Percentiles rank a stretch among this genome's conserved stretches.
phyloP scores from a whole-genome alignment of 306 rosid species.

The Carpinus fangiana region DNA sequence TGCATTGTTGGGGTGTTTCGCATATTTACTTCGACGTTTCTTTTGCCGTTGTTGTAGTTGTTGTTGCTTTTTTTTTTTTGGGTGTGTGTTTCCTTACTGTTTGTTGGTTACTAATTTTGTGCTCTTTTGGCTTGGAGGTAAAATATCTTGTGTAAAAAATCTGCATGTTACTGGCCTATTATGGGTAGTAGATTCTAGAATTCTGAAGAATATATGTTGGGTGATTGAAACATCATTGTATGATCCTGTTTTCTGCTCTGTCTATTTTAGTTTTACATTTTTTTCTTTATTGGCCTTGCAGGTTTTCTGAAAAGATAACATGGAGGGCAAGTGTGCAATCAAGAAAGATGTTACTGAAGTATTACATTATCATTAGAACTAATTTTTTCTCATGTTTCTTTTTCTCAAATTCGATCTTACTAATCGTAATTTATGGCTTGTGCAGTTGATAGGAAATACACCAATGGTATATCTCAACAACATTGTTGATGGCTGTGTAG shows the following conservation, averaged over 20 bases:
- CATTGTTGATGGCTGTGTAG: slow-evolving; percentile 68
- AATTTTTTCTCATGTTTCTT: not conserved
- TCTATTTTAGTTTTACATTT: not conserved
- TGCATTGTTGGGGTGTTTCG: not conserved
- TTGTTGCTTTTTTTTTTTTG: not conserved
- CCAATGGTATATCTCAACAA: slow-evolving; percentile 77
- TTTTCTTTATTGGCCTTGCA: not conserved
- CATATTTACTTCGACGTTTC: not conserved
- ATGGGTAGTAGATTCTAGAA: not conserved
- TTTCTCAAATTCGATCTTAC: slow-evolving; percentile 36
- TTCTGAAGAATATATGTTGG: not conserved
- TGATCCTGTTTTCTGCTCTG: not conserved
- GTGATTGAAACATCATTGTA: not conserved
- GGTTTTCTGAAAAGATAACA: slow-evolving; percentile 29
- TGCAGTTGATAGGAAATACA: slow-evolving; percentile 72
- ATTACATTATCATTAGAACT: slow-evolving; percentile 12
- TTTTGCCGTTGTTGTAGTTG: not conserved
- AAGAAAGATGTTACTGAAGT: slow-evolving; percentile 84
- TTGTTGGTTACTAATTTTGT: not conserved
- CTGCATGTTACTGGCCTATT: not conserved
- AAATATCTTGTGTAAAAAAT: not conserved
- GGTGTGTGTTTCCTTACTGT: no score
- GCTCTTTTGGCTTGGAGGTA: not conserved
- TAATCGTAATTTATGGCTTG: slow-evolving; percentile 49
- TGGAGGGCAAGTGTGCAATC: slow-evolving; percentile 61